Evolutionary conservation across 805 yeast genomes (phyloP), one percentile per base, ranked within the genome.

Genomic region (Candida lessepsii): DNA sequence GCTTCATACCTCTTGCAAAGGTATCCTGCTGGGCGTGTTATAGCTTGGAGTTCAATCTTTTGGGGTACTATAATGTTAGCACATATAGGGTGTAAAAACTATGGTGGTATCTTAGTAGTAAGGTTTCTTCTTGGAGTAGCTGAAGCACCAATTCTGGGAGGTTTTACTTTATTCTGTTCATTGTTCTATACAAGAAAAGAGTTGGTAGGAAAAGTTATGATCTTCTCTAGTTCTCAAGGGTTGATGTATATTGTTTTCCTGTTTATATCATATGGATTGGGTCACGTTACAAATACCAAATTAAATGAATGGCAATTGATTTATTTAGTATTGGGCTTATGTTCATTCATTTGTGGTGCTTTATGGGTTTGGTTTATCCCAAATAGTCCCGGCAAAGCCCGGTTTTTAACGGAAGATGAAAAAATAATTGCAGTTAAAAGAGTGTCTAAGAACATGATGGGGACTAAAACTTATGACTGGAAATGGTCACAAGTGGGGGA

Each of bases 121-220:
- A 45, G 70, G 29, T 61, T 63, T 37, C 34, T 66, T 13, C 51
- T 66, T 32, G 83, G 70, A n/a, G 50, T 56, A 14, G 52, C 58
- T 38, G 71, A 66, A 47, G 67, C 68, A 6, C 57, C 62, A 9
- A 55, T 62, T 30, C 51, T 61, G 6, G 62, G 73, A 15, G 41
- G 58, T 14, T 63, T 57, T 39, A 58, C 67, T 42, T 52, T 57
- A 45, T 52, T 67, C 35, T 57, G 63, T 28, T 53, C 64, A 28
- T 50, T 48, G 39, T 65, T 58, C 50, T 65, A 58, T 45, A 61
- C 57, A 9, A 56, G 57, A 37, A 51, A 57, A 16, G 65, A 62
- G 37, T 67, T 62, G 37, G 61, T 60, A 8, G 37, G 54, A 16
- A 40, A 60, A 48, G 49, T 57, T 48, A 52, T 53, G 35, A 46